Evolutionary conservation across 495 filamentous ascomycete species (phyloP).

Genomic region (Bathelium albidoporum): DNA sequence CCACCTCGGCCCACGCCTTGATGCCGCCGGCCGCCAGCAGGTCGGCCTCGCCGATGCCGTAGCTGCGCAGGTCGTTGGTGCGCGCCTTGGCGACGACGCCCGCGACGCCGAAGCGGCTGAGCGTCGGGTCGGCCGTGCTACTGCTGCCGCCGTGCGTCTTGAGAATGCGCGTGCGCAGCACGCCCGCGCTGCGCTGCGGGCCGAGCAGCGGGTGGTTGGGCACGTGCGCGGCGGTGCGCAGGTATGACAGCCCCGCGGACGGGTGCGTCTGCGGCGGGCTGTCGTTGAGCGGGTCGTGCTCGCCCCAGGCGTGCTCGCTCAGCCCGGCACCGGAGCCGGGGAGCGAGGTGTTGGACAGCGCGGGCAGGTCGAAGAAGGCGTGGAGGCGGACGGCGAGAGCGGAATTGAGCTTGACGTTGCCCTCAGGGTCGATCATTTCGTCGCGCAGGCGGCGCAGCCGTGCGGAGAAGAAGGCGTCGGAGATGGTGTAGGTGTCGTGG

Average conservation of each 20-base stretch:
- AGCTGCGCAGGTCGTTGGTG: background rate
- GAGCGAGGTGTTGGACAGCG: slow-evolving; percentile 15
- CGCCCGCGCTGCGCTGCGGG: slow-evolving; percentile 51
- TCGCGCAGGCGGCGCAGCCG: slow-evolving; percentile 15
- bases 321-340: slow-evolving; percentile 33
- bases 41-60: no score
- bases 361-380: slow-evolving; percentile 46
- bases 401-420: slow-evolving; percentile 20
- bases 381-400: slow-evolving; percentile 39
- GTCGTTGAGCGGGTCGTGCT: slow-evolving; percentile 25
- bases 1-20: background rate
- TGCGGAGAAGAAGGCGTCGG: slow-evolving; percentile 11
- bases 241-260: slow-evolving; percentile 79
- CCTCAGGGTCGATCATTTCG: slow-evolving; percentile 12
- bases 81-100: slow-evolving; percentile 20
- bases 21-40: background rate
- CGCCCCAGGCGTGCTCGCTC: background rate
- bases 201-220: slow-evolving; percentile 78
- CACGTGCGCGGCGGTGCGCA: slow-evolving; percentile 56
- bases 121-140: background rate
- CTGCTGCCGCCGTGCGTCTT: slow-evolving; percentile 25
- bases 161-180: slow-evolving; percentile 62
- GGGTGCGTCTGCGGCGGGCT: slow-evolving; percentile 83
- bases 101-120: slow-evolving; percentile 26
- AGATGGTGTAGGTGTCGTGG: slow-evolving; percentile 9